Evolutionary conservation across 306 rosid species (phyloP), one percentile per base, ranked within the genome.

Genomic region (Lupinus albus): DNA sequence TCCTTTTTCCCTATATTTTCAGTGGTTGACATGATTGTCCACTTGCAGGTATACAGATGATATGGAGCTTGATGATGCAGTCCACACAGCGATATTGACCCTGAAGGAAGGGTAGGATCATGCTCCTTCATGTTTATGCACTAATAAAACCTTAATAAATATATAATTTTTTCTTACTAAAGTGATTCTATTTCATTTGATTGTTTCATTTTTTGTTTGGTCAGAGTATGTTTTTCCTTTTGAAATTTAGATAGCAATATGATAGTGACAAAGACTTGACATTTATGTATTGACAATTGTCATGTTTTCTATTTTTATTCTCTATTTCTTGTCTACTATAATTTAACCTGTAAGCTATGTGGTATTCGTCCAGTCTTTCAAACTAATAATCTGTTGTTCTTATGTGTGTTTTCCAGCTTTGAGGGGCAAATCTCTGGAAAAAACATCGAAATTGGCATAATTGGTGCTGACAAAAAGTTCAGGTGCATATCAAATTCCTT

Each of bases 21-120:
- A 59, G 6, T 70, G 63, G n/a, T 53, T 48, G 46, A 50, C 42
- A 44, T 67, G 62, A 46, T 57, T 72, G n/a, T 67, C 78, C 36
- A 15, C 50, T 72, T 69, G 61, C 64, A 94, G 99, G 83, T 90
- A 94, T 62, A 88, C 96, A 2, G 96, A 90, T 15, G 96, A 90
- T 51, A 94, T 94, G 96, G 99, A 94, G 78, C 91, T 94, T 30
- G 97, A 94, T 69, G 99, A 94, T 82, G 99, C 96, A 55, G 95
- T 88, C 51, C 99, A 94, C 79, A 90, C 91, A 1, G 99, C 99
- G 46, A 86, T 94, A 70, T 81, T 94, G 88, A 94, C 96, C n/a
- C 80, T 94, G 77, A 93, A 93, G 84, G 99, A 94, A 77, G 97
- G 97, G 97, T 90, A 90, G 64, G 86, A 25, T 45, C 64, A 61